Evolutionary conservation across 106 monocot genomes (phyloP).

Genomic region (Triglochin maritima): DNA sequence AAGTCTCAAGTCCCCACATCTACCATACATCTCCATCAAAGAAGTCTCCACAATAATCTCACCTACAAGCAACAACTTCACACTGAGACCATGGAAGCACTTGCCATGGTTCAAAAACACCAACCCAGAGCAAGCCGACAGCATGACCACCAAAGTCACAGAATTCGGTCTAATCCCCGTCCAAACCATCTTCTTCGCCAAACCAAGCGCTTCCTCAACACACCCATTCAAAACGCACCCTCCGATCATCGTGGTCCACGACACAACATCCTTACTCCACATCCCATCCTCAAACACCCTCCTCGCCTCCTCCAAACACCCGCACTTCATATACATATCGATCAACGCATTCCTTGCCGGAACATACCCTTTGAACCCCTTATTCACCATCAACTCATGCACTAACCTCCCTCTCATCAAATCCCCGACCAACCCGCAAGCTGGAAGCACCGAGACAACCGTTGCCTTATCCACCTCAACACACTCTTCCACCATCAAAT

Average conservation of each 20-base stretch:
- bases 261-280: conserved; percentile 39
- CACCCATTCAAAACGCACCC: conserved; percentile 35
- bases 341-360: conserved; percentile 54
- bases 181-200: conserved; percentile 29
- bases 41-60: conserved; percentile 60
- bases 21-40: conserved; percentile 54
- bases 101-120: conserved; percentile 25
- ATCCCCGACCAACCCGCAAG: conserved; percentile 43
- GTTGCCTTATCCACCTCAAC: conserved; percentile 31
- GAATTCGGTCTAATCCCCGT: conserved; percentile 38
- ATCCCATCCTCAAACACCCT: conserved; percentile 36
- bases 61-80: conserved; percentile 30
- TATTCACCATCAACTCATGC: conserved; percentile 25
- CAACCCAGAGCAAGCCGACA: conserved; percentile 32
- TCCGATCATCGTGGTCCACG: conserved; percentile 69
- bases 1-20: conserved; percentile 20
- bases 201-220: conserved; percentile 23
- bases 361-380: conserved; percentile 17
- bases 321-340: conserved; percentile 78
- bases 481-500: conserved; percentile 23
- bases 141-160: conserved; percentile 45
- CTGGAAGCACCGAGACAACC: conserved; percentile 48
- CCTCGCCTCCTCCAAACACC: conserved; percentile 44
- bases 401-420: conserved; percentile 31
- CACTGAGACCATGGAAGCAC: conserved; percentile 39